Percentiles rank a stretch among this genome's conserved stretches.
phyloP scores from a whole-genome alignment of 257 asterid genomes.

The Nicotiana knightiana region DNA sequence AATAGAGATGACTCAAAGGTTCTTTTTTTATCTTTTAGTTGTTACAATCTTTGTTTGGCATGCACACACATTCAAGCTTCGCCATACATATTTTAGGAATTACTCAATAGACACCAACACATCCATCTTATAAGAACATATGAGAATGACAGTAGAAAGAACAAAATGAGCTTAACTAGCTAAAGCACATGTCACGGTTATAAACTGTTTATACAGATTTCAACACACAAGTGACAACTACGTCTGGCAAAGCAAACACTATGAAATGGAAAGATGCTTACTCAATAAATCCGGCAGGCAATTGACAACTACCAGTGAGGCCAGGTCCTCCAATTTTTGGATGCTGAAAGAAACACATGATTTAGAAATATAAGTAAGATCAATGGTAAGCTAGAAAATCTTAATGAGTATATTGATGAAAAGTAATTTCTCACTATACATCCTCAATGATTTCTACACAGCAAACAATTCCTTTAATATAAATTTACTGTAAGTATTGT shows the following conservation, averaged over 20 bases:
- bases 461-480: background rate
- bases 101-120: background rate
- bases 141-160: background rate
- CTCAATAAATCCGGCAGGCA: constrained; percentile 77
- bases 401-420: background rate
- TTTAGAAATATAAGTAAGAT: background rate
- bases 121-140: background rate
- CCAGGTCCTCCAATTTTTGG: constrained; percentile 95
- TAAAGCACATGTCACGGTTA: background rate
- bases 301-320: constrained; percentile 63
- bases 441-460: background rate
- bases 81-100: background rate
- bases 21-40: background rate
- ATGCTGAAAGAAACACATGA: constrained; percentile 47
- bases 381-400: background rate
- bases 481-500: background rate
- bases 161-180: background rate
- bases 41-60: background rate
- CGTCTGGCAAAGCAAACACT: background rate
- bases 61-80: background rate
- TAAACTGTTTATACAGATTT: background rate
- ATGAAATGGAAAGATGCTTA: constrained; percentile 32
- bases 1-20: background rate
- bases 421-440: background rate
- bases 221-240: background rate